Percentiles rank a stretch among this genome's conserved stretches.
Evolutionary conservation across 2,329 filamentous ascomycete species (phyloP).

Genomic region (Grosmannia clavigera): DNA sequence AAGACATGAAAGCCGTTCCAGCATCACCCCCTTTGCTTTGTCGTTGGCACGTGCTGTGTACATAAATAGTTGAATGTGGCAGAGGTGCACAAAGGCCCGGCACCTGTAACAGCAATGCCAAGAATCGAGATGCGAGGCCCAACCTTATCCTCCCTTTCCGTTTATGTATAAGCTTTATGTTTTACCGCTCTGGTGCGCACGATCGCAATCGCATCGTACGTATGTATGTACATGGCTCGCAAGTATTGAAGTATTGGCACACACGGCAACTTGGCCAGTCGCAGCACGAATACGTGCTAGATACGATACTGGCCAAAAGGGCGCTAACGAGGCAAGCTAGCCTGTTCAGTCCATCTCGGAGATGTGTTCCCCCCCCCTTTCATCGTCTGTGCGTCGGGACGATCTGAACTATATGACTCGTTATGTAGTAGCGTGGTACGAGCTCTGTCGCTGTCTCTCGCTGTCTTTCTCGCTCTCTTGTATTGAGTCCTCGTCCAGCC

Average conservation of each 20-base stretch:
- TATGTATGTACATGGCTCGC: too few relatives aligned
- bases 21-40: too few relatives aligned
- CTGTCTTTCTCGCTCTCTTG: constrained; percentile 1
- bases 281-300: background rate
- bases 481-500: constrained; percentile 21
- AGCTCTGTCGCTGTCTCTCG: background rate
- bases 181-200: background rate
- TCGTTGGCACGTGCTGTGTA: too few relatives aligned
- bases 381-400: constrained; percentile 4
- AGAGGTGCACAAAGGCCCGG: too few relatives aligned
- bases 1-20: too few relatives aligned
- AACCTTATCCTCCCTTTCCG: background rate
- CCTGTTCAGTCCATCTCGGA: background rate
- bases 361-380: background rate
- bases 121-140: background rate
- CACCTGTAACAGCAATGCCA: background rate
- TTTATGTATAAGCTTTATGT: background rate
- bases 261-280: background rate
- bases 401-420: background rate
- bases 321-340: background rate
- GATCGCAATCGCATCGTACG: too few relatives aligned
- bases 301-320: background rate
- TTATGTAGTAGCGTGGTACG: background rate
- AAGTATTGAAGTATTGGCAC: background rate
- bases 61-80: too few relatives aligned